phyloP scores from a whole-genome alignment of 331 rosid genomes.

The Acacia concinna region DNA sequence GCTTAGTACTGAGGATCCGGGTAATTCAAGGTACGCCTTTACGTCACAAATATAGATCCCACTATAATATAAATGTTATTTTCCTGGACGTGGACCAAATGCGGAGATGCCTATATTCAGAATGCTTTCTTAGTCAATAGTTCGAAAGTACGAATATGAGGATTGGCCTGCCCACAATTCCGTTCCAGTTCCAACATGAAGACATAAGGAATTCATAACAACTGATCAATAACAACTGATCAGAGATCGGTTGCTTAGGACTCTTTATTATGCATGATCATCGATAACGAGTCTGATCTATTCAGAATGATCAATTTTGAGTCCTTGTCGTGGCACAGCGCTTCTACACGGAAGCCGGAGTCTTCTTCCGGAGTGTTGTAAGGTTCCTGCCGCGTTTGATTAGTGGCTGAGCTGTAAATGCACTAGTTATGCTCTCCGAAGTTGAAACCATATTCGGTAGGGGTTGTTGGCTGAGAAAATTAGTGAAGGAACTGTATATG shows the following conservation, averaged over 20 bases:
- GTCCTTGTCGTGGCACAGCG: neutral
- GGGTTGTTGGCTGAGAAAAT: neutral
- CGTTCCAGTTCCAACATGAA: neutral
- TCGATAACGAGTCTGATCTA: neutral
- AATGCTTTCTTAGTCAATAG: neutral
- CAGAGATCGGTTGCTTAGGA: neutral
- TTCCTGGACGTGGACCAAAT: slow-evolving; percentile 25
- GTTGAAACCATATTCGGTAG: slow-evolving; percentile 6
- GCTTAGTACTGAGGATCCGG: slow-evolving; percentile 91
- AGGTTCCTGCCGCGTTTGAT: neutral
- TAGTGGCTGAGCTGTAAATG: neutral
- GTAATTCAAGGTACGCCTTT: slow-evolving; percentile 70
- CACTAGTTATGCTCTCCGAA: neutral
- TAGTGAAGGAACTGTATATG: slow-evolving; percentile 10
- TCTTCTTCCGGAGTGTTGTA: neutral
- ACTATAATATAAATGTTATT: neutral
- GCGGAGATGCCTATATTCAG: slow-evolving; percentile 6
- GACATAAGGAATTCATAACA: neutral
- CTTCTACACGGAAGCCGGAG: neutral
- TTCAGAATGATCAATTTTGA: neutral
- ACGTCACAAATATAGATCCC: slow-evolving; percentile 32
- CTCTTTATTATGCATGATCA: neutral
- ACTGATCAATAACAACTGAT: neutral
- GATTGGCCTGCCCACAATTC: slow-evolving; percentile 3
- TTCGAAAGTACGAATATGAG: neutral